Base-by-base conservation (phyloP, 139 green algal genomes). In the Tetradesmus obliquus region DNA sequence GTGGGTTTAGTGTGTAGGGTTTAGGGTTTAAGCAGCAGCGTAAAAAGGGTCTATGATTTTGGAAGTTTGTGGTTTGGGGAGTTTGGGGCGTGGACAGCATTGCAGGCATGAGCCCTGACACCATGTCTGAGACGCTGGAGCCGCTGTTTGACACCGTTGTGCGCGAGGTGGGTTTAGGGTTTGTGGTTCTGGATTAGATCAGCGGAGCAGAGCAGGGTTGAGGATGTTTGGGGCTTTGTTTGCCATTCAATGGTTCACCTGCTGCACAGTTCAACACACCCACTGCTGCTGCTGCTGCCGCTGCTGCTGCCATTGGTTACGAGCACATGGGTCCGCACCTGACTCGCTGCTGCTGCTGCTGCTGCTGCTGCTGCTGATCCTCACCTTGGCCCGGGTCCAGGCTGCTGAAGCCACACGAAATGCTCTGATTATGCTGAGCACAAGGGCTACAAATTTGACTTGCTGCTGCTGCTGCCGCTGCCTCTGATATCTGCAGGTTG, bases 121-220 rank as follows among this genome's bases (percentile, higher is more conserved):
- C 91, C 3, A 86, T 99, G 91, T 88, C 95, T 1, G 95, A 97
- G 19, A 98, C 92, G 32, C 94, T 99, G 91, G 95, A 97, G 94
- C 97, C 98, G 8, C 97, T 99, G 87, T 99, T 99, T 89, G 96
- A 99, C 45, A 93, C 95, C 22, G 98, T 99, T 69, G 91, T 99
- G 32, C 32, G 32, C 32, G 32, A 45, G 32, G 32, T 45, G 32
- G 32, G 32, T 45, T 45, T 0, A 45, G 32, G 32, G 32, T 45
- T 45, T 45, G 32, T 45, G 32, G 32, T 45, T 45, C 32, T 45
- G 32, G 32, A 45, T 45, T 45, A 45, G 32, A 45, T 45, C 32
- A 45, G 32, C 32, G 32, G 32, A 45, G 32, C 32, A 45, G 32
- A 45, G 32, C 32, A 45, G 32, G 32, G 32, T 45, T 45, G 32